These are phyloP conservation scores for Fraxinus sp. DNA, from an alignment of 305 asterid genomes.

Conservation along the genomic window DNA sequence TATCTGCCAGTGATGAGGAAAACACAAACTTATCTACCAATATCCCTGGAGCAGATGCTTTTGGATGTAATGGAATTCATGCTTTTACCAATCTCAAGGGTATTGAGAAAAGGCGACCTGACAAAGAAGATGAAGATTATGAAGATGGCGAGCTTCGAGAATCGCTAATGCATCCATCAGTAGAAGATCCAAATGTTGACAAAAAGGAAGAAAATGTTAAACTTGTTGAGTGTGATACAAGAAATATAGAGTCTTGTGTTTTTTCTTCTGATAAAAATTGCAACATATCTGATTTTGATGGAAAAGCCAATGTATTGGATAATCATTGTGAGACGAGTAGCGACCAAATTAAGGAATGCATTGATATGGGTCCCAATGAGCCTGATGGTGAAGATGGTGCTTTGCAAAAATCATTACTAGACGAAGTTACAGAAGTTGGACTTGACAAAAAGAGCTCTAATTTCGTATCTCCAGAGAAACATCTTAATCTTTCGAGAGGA, in stretches of 20 bases:
- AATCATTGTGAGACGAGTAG: slow-evolving; percentile 28
- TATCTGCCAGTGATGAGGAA: slow-evolving; percentile 45
- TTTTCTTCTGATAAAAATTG: slow-evolving; percentile 26
- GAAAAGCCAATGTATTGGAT: slow-evolving; percentile 27
- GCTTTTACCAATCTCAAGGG: slow-evolving; percentile 28
- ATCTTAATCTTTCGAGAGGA: slow-evolving; percentile 30
- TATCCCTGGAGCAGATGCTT: slow-evolving; percentile 46
- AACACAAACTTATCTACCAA: slow-evolving; percentile 41
- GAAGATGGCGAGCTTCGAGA: slow-evolving; percentile 95
- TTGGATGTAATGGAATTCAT: slow-evolving; percentile 48
- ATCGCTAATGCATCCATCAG: slow-evolving; percentile 31
- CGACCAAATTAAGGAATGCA: slow-evolving; percentile 33
- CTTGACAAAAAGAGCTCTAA: background rate
- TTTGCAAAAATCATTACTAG: slow-evolving; percentile 28
- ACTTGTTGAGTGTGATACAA: slow-evolving; percentile 27
- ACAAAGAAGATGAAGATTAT: slow-evolving; percentile 63
- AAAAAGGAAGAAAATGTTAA: slow-evolving; percentile 26
- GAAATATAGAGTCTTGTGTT: slow-evolving; percentile 29
- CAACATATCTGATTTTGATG: slow-evolving; percentile 25
- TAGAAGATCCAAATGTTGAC: slow-evolving; percentile 31
- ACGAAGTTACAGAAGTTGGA: slow-evolving; percentile 30
- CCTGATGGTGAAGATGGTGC: slow-evolving; percentile 27
- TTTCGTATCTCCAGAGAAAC: slow-evolving; percentile 25
- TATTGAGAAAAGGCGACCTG: slow-evolving; percentile 24
- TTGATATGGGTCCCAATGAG: slow-evolving; percentile 27